These are phyloP conservation scores for Hawksworthiomyces lignivorus DNA, from an alignment of 2,329 filamentous ascomycete species.

Conservation along the genomic window DNA sequence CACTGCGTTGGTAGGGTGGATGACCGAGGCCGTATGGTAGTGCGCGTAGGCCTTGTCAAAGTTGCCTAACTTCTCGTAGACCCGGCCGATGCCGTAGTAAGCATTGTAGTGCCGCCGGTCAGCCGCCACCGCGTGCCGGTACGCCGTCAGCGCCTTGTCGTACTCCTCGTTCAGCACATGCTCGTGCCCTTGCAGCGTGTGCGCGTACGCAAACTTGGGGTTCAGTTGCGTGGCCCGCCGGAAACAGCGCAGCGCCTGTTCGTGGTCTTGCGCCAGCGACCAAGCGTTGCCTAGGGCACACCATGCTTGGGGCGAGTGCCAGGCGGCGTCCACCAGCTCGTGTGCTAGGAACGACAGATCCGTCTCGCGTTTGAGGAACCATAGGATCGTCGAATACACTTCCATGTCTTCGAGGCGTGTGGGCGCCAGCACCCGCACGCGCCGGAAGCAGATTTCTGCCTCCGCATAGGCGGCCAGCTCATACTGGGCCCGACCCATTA, in stretches of 20 bases:
- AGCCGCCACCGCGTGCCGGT: conserved; percentile 76
- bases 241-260: conserved; percentile 91
- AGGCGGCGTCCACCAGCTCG: conserved; percentile 77
- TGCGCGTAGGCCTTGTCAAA: conserved; percentile 87
- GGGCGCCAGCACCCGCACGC: conserved; percentile 71
- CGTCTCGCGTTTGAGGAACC: conserved; percentile 89
- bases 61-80: conserved; percentile 85
- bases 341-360: conserved; percentile 89
- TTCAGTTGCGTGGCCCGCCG: conserved; percentile 87
- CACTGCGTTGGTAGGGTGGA: conserved; percentile 91
- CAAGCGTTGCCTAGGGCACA: conserved; percentile 92
- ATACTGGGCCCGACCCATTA: conserved; percentile 84
- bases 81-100: conserved; percentile 83
- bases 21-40: conserved; percentile 77
- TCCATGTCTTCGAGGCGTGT: conserved; percentile 92
- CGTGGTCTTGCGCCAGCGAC: conserved; percentile 85
- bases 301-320: conserved; percentile 91
- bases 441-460: conserved; percentile 78
- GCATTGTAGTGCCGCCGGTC: conserved; percentile 93
- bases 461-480: conserved; percentile 82
- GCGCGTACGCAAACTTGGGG: conserved; percentile 87
- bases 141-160: conserved; percentile 84
- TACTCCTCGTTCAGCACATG: conserved; percentile 95
- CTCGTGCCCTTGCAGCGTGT: conserved; percentile 92
- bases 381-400: conserved; percentile 96